phyloP scores from a whole-genome alignment of 1,139 yeast genomes.

The Suhomyces wounanorum region DNA sequence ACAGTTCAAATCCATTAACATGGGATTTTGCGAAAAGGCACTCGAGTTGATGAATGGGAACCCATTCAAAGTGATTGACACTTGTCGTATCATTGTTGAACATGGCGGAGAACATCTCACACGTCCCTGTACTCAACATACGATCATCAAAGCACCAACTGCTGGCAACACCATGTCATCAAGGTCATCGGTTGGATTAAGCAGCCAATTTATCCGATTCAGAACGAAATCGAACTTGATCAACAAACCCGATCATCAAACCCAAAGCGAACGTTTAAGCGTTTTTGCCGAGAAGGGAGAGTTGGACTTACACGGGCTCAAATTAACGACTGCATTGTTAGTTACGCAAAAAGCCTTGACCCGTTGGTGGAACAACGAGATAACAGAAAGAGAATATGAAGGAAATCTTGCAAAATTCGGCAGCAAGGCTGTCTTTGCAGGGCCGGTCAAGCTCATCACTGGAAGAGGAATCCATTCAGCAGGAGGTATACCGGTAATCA shows the following conservation, averaged over 20 bases:
- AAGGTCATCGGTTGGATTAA: conserved; percentile 6
- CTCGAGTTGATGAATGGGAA: conserved; percentile 45
- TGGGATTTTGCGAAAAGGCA: conserved; percentile 37
- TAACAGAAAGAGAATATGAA: conserved; percentile 36
- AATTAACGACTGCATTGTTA: conserved; percentile 45
- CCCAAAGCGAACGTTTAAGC: conserved; percentile 2
- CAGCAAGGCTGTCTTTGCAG: conserved; percentile 33
- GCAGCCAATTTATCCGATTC: conserved; percentile 15
- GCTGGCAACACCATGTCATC: background rate
- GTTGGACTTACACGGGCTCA: conserved; percentile 56
- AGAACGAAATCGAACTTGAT: conserved; percentile 8
- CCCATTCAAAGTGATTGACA: conserved; percentile 30
- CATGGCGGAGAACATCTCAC: conserved; percentile 22
- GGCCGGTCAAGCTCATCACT: conserved; percentile 48
- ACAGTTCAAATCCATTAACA: conserved; percentile 16
- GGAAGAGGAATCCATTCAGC: conserved; percentile 67
- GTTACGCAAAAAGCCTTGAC: conserved; percentile 33
- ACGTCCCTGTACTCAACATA: background rate
- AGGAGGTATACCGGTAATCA: conserved; percentile 51
- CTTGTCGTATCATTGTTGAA: conserved; percentile 30
- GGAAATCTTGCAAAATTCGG: conserved; percentile 38
- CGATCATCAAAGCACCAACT: background rate
- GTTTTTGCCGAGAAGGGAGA: conserved; percentile 17
- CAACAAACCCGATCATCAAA: conserved; percentile 5
- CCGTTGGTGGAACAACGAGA: conserved; percentile 60